Conservation (phyloP, 2,329 filamentous ascomycete species). For the Monilinia vaccinii-corymbosi region DNA sequence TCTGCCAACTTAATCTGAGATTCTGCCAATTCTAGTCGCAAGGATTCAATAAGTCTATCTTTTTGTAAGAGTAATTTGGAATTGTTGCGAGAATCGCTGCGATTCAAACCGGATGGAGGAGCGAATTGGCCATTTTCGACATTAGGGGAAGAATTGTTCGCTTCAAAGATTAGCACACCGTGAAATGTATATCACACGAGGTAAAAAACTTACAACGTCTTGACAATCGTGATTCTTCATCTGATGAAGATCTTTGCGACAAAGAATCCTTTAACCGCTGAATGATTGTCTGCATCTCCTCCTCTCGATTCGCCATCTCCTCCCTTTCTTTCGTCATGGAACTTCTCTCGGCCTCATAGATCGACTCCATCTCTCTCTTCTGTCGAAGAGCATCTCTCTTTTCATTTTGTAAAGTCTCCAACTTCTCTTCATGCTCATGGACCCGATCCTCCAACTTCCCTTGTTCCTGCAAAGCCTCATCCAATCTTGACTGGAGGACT, state of each 20-base stretch:
- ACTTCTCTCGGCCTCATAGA: slow-evolving; percentile 84
- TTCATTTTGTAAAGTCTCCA: slow-evolving; percentile 73
- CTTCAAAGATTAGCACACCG: slow-evolving; percentile 20
- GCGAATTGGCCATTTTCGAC: slow-evolving; percentile 75
- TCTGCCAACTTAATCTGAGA: slow-evolving; percentile 93
- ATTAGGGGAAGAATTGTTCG: slow-evolving; percentile 51
- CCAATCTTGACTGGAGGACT: slow-evolving; percentile 74
- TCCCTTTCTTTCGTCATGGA: slow-evolving; percentile 88
- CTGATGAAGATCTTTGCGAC: slow-evolving; percentile 57
- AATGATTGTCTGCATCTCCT: slow-evolving; percentile 84
- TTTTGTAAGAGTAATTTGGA: slow-evolving; percentile 90
- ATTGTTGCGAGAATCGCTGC: slow-evolving; percentile 82
- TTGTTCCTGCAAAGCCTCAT: slow-evolving; percentile 78
- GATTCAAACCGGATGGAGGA: slow-evolving; percentile 72
- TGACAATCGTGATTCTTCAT: slow-evolving; percentile 46
- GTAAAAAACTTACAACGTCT: slow-evolving; percentile 44
- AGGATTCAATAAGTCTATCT: slow-evolving; percentile 88
- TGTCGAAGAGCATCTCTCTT: slow-evolving; percentile 76
- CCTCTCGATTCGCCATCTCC: slow-evolving; percentile 71
- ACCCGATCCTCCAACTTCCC: slow-evolving; percentile 77
- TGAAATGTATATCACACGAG: neutral
- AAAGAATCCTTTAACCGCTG: slow-evolving; percentile 86
- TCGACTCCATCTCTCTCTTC: slow-evolving; percentile 82
- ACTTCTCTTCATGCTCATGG: slow-evolving; percentile 77
- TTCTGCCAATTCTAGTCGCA: slow-evolving; percentile 87